A percentile compares a stretch with the other conserved stretches of the same genome.
Conservation (phyloP, 164 flowering plant species). For the Magnolia changhungtana region DNA sequence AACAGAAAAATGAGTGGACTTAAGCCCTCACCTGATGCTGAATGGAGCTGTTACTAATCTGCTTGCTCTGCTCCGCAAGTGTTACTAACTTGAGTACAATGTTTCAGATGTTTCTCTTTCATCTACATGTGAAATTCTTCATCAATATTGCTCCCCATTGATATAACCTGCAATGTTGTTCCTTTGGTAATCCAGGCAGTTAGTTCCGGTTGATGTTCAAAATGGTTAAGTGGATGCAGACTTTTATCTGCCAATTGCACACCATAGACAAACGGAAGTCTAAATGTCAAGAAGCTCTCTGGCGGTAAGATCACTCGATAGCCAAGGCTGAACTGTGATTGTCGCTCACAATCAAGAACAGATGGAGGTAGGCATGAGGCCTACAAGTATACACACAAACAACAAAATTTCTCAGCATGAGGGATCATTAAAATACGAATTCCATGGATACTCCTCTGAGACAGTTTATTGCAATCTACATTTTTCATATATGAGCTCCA, state of each 20-base stretch:
- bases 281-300: conserved; percentile 74
- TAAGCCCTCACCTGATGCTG: background rate
- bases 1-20: background rate
- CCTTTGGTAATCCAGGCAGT: conserved; percentile 79
- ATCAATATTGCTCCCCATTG: conserved; percentile 37
- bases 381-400: conserved; percentile 33
- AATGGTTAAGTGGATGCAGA: conserved; percentile 58
- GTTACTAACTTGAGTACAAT: background rate
- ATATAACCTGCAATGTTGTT: conserved; percentile 58
- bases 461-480: background rate
- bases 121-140: conserved; percentile 19
- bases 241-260: conserved; percentile 55
- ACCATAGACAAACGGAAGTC: conserved; percentile 88
- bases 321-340: conserved; percentile 68
- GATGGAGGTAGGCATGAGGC: conserved; percentile 60
- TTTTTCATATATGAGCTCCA: no score
- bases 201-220: conserved; percentile 66
- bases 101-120: background rate
- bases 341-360: conserved; percentile 44
- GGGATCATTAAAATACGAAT: background rate
- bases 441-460: background rate
- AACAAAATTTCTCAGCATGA: background rate
- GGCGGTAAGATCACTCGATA: conserved; percentile 78
- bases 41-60: background rate
- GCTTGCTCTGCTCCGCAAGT: background rate